Percentiles rank a stretch among this genome's conserved stretches.
phyloP scores from a whole-genome alignment of 176 grass and related monocot genomes.

The Poa pratensis region DNA sequence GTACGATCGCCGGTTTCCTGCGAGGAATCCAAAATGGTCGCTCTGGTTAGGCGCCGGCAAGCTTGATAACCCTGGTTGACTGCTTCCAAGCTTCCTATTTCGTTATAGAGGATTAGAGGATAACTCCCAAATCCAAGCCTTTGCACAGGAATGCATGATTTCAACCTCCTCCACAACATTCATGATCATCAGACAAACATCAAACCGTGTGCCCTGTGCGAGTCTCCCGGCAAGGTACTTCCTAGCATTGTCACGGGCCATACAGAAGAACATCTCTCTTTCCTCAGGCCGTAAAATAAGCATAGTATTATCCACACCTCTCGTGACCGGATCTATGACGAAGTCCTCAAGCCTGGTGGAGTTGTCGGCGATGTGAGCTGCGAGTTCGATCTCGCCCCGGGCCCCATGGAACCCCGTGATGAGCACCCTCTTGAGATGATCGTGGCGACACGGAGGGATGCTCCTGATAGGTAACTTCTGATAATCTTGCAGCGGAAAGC shows the following conservation, averaged over 20 bases:
- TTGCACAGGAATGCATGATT: neutral
- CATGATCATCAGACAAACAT: neutral
- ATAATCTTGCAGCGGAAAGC: neutral
- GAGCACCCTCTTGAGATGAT: slow-evolving; percentile 11
- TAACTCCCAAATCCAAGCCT: neutral
- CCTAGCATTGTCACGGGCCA: neutral
- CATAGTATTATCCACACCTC: neutral
- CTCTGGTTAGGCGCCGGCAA: too few species aligned
- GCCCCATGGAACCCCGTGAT: slow-evolving; percentile 1
- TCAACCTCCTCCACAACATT: neutral
- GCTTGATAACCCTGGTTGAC: too few species aligned
- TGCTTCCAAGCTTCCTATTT: too few species aligned
- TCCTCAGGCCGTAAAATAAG: neutral
- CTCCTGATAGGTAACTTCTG: slow-evolving; percentile 7
- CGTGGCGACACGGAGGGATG: neutral
- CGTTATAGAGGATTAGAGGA: neutral
- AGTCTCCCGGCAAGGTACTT: neutral
- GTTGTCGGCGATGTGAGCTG: neutral
- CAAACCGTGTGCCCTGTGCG: neutral
- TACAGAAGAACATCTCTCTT: neutral
- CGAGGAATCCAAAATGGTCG: too few species aligned
- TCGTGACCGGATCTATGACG: neutral
- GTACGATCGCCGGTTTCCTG: too few species aligned
- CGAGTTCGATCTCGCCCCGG: neutral
- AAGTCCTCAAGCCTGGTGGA: neutral